Evolutionary conservation across 176 grass and related monocot genomes (phyloP), one percentile per base, ranked within the genome.

Genomic region (Cymbopogon citratus): DNA sequence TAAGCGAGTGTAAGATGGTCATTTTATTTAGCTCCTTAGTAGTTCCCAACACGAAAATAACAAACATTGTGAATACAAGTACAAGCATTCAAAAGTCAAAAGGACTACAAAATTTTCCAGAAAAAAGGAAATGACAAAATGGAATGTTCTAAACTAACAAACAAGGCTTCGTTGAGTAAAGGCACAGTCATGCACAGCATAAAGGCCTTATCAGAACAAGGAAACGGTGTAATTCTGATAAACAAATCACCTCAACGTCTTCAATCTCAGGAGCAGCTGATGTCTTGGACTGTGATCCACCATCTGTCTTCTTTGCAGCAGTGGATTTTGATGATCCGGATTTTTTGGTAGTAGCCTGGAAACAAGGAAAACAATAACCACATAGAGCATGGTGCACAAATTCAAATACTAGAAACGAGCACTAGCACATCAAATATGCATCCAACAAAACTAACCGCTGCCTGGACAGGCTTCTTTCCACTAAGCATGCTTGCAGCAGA

Each of bases 401-500:
- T 81, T 66, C 12, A 48, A 41, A 16, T 21, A 85, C 21, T 36
- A 63, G 14, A 85, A 81, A 69, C 63, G n/a, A n/a, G n/a, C n/a
- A n/a, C n/a, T n/a, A n/a, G 31, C 31, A 33, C 31, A 33, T 33
- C 34, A 36, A 36, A 36, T 36, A 36, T 36, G 34, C 4, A 41
- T 9, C 70, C 35, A 88, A 49, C 29, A 64, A 34, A 28, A 81
- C 87, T 75, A 82, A 95, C 92, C 86, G 28, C 69, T 63, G 82
- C 63, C 70, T 85, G 85, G 36, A 81, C 59, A 84, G 87, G 76
- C 75, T 91, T 98, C 89, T 91, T 98, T 84, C 92, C 92, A 74
- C 86, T 95, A 83, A 98, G 96, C 92, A 98, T 98, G 90, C 90
- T 98, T 79, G 89, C 92, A 71, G 92, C 96, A 61, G 90, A 98